Evolutionary conservation across 176 grass and related monocot genomes (phyloP).

Genomic region (Musa troglodytarum): DNA sequence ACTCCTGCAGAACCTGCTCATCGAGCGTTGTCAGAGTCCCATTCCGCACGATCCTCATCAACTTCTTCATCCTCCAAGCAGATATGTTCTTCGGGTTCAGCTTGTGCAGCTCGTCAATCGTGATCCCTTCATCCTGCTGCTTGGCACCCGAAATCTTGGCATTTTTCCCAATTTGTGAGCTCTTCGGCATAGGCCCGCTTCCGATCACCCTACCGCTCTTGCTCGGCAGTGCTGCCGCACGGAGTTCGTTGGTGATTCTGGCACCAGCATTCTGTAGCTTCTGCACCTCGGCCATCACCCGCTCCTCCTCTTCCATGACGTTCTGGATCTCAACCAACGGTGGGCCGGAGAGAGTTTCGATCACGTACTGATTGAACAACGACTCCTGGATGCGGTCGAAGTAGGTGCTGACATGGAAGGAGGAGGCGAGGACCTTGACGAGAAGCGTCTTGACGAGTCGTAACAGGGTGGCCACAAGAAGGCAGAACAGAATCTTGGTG

Average conservation of each 20-base stretch:
- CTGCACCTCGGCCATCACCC: slow-evolving; percentile 67
- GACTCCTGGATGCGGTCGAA: slow-evolving; percentile 94
- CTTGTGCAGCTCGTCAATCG: slow-evolving; percentile 76
- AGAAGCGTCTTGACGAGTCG: slow-evolving; percentile 82
- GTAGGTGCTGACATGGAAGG: slow-evolving; percentile 97
- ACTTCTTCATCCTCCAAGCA: slow-evolving; percentile 90
- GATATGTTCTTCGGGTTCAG: slow-evolving; percentile 92
- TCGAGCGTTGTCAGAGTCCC: slow-evolving; percentile 74
- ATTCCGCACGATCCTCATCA: slow-evolving; percentile 81
- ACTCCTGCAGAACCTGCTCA: slow-evolving; percentile 41
- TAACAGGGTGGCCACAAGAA: slow-evolving; percentile 61
- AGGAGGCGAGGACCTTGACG: slow-evolving; percentile 84
- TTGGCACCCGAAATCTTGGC: slow-evolving; percentile 30
- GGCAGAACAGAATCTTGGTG: slow-evolving; percentile 79
- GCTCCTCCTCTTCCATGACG: slow-evolving; percentile 38
- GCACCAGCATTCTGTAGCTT: slow-evolving; percentile 61
- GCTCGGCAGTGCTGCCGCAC: slow-evolving; percentile 29
- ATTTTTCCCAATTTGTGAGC: slow-evolving; percentile 24
- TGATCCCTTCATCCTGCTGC: slow-evolving; percentile 60
- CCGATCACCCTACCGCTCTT: slow-evolving; percentile 7
- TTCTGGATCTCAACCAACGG: slow-evolving; percentile 37
- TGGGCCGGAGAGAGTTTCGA: slow-evolving; percentile 83
- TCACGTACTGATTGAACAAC: slow-evolving; percentile 91
- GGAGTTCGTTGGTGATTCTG: slow-evolving; percentile 51
- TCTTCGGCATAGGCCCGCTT: background rate